Conservation (phyloP, 108 stramenopile genomes). For the Cyclostephanos tholiformis region DNA sequence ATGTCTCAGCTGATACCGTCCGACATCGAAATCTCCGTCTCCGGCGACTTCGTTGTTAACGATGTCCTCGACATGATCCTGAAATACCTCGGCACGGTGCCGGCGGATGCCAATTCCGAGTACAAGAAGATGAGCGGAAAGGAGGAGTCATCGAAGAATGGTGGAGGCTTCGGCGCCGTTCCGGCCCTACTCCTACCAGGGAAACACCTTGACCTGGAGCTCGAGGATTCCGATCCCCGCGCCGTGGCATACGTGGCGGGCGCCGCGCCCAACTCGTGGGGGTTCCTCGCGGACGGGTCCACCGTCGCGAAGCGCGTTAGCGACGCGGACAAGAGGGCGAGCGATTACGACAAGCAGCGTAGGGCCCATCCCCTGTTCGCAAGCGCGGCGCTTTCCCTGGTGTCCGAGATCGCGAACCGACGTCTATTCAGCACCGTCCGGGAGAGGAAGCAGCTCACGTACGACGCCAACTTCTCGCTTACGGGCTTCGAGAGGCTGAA, state of each 20-base stretch:
- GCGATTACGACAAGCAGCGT: slow-evolving; percentile 83
- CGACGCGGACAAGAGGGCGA: slow-evolving; percentile 66
- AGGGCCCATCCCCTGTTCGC: slow-evolving; percentile 90
- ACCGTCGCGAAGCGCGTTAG: slow-evolving; percentile 70
- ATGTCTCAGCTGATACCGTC: slow-evolving; percentile 89
- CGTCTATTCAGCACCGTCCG: slow-evolving; percentile 93
- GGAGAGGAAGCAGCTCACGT: slow-evolving; percentile 94
- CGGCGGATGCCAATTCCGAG: slow-evolving; percentile 75
- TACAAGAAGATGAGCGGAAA: slow-evolving; percentile 44
- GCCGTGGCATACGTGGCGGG: slow-evolving; percentile 96
- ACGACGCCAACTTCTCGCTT: slow-evolving; percentile 96
- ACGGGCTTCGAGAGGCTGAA: slow-evolving; percentile 89
- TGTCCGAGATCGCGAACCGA: slow-evolving; percentile 91
- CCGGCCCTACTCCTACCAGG: slow-evolving; percentile 68
- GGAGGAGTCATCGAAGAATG: slow-evolving; percentile 12
- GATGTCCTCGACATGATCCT: slow-evolving; percentile 91
- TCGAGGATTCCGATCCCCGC: slow-evolving; percentile 94
- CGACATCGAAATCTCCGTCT: slow-evolving; percentile 89
- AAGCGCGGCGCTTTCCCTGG: slow-evolving; percentile 77
- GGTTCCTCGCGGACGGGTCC: slow-evolving; percentile 83
- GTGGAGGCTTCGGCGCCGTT: slow-evolving; percentile 54
- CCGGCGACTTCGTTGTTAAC: slow-evolving; percentile 94
- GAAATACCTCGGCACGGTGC: slow-evolving; percentile 94
- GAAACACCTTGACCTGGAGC: slow-evolving; percentile 84
- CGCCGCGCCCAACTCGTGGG: slow-evolving; percentile 92